Evolutionary conservation across 768 basidiomycete species (phyloP).

Genomic region (Suillus discolor): DNA sequence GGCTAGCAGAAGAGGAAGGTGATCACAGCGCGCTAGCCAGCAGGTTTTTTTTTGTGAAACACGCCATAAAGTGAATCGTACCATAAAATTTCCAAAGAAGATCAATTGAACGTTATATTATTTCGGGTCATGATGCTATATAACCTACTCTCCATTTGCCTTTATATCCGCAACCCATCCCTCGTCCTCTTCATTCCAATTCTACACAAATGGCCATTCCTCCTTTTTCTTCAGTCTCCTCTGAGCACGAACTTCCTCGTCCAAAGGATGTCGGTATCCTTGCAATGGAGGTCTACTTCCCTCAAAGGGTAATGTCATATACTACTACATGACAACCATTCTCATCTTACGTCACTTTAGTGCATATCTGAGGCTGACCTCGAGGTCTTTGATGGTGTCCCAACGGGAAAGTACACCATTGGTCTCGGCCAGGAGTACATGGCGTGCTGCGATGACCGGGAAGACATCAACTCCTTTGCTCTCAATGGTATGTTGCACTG

Average conservation of each 20-base stretch:
- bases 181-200: neutral
- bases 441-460: conserved; percentile 98
- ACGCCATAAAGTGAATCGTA: conserved; percentile 34
- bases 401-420: conserved; percentile 98
- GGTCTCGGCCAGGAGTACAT: conserved; percentile 97
- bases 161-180: neutral
- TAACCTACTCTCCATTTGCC: conserved; percentile 16
- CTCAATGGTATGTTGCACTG: conserved; percentile 69
- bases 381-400: conserved; percentile 91
- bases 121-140: conserved; percentile 22
- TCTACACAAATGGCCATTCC: conserved; percentile 28
- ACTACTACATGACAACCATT: no score
- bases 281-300: conserved; percentile 94
- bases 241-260: conserved; percentile 42
- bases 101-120: conserved; percentile 27
- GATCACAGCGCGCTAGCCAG: neutral
- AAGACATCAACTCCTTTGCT: conserved; percentile 98
- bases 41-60: conserved; percentile 23
- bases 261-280: conserved; percentile 95
- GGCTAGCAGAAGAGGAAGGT: neutral
- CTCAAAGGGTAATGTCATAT: conserved; percentile 60
- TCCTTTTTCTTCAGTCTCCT: conserved; percentile 12
- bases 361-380: conserved; percentile 96
- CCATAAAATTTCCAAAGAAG: conserved; percentile 26
- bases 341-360: conserved; percentile 39